Percentiles rank a stretch among this genome's conserved stretches.
These are phyloP conservation scores for Lachnellula hyalina DNA, from an alignment of 2,329 filamentous ascomycete species.

Conservation along the genomic window DNA sequence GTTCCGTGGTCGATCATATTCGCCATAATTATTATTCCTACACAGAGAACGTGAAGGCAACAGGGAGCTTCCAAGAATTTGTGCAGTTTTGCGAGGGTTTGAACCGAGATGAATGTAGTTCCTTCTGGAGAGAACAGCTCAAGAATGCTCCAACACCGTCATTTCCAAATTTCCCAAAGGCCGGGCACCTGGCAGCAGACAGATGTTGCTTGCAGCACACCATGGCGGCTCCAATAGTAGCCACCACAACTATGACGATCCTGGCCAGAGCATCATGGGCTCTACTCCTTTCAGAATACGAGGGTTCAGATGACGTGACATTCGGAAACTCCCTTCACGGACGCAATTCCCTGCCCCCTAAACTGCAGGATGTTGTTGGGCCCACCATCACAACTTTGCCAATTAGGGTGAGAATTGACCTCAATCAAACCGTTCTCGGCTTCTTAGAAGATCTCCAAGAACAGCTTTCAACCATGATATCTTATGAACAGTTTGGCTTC, in stretches of 20 bases:
- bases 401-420: not conserved
- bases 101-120: not conserved
- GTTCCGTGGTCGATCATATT: not conserved
- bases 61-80: not conserved
- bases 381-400: not conserved
- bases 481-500: slow-evolving; percentile 8
- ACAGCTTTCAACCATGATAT: slow-evolving; percentile 41
- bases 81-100: not conserved
- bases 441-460: slow-evolving; percentile 43
- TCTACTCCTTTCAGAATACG: slow-evolving; percentile 33
- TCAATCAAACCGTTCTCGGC: slow-evolving; percentile 28
- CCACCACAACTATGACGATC: slow-evolving; percentile 36
- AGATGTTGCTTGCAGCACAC: not conserved
- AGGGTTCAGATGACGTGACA: slow-evolving; percentile 34
- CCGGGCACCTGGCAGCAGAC: not conserved
- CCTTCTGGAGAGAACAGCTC: not conserved
- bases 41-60: not conserved
- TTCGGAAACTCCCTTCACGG: slow-evolving; percentile 17
- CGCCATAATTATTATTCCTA: not conserved
- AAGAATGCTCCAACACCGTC: not conserved
- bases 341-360: slow-evolving; percentile 32
- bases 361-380: slow-evolving; percentile 36
- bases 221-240: not conserved
- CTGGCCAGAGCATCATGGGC: slow-evolving; percentile 36
- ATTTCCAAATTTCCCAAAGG: not conserved